Evolutionary conservation across 306 rosid species (phyloP).

Genomic region (Phaseolus lunatus): DNA sequence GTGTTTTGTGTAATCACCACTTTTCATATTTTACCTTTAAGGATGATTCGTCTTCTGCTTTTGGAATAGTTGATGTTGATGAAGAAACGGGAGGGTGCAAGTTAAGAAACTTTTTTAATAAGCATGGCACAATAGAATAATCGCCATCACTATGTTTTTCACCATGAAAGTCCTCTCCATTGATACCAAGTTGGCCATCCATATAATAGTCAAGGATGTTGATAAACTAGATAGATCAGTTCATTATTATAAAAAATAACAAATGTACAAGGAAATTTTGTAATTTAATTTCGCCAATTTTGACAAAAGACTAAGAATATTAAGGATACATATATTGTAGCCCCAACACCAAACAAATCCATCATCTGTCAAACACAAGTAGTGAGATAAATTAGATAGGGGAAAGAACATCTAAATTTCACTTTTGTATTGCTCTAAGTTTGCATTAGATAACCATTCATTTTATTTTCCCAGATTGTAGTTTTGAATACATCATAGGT

Average conservation of each 20-base stretch:
- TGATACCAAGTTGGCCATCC: conserved; percentile 94
- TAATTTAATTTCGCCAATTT: conserved; percentile 31
- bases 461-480: no score
- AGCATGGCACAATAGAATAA: conserved; percentile 61
- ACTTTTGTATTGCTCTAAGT: no score
- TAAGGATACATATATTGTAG: conserved; percentile 92
- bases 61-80: conserved; percentile 48
- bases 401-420: background rate
- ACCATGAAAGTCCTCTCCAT: conserved; percentile 57
- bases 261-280: conserved; percentile 15
- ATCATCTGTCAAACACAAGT: conserved; percentile 66
- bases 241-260: conserved; percentile 18
- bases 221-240: conserved; percentile 24
- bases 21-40: conserved; percentile 52
- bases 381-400: conserved; percentile 38
- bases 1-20: no score
- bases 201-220: conserved; percentile 69
- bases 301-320: conserved; percentile 18
- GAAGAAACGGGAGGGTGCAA: conserved; percentile 53
- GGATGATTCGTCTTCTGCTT: conserved; percentile 51
- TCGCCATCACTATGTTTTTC: conserved; percentile 60
- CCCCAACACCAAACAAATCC: conserved; percentile 99
- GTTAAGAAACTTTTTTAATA: conserved; percentile 63
- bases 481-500: no score
- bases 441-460: no score